A percentile compares a stretch with the other conserved stretches of the same genome.
phyloP scores from a whole-genome alignment of 495 filamentous ascomycete species.

The Clavariopsis aquatica region DNA sequence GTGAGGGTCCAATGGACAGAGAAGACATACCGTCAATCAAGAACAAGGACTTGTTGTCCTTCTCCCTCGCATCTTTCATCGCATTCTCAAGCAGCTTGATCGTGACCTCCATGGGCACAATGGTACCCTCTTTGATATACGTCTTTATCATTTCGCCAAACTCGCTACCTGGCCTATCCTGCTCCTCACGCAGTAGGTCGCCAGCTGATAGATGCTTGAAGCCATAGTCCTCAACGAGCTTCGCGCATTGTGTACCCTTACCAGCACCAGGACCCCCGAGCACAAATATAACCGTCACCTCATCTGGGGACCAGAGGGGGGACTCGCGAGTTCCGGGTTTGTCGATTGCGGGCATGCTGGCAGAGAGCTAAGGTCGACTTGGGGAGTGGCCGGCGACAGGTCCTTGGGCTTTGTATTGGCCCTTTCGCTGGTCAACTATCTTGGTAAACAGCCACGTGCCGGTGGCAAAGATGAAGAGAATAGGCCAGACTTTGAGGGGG shows the following conservation, averaged over 20 bases:
- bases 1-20: too few relatives aligned
- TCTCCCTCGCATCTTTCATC: slow-evolving; percentile 66
- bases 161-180: slow-evolving; percentile 77
- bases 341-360: slow-evolving; percentile 50
- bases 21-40: slow-evolving; percentile 67
- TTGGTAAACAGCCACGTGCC: slow-evolving; percentile 63
- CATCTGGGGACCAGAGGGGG: slow-evolving; percentile 75
- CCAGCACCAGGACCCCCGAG: slow-evolving; percentile 78
- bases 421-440: slow-evolving; percentile 62
- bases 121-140: slow-evolving; percentile 88
- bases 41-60: slow-evolving; percentile 61
- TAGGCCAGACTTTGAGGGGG: slow-evolving; percentile 65
- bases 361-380: slow-evolving; percentile 35
- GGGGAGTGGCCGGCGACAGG: slow-evolving; percentile 31
- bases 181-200: slow-evolving; percentile 90
- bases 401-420: slow-evolving; percentile 33
- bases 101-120: slow-evolving; percentile 99
- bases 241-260: slow-evolving; percentile 85
- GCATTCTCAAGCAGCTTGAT: slow-evolving; percentile 88
- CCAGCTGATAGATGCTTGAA: slow-evolving; percentile 93
- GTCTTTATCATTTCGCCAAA: slow-evolving; percentile 87
- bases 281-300: slow-evolving; percentile 86
- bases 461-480: slow-evolving; percentile 59
- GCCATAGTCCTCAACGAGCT: slow-evolving; percentile 83
- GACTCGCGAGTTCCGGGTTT: slow-evolving; percentile 56